Percentiles rank a stretch among this genome's conserved stretches.
phyloP scores from a whole-genome alignment of 148 eudicot species.

The Heliosperma pusillum region DNA sequence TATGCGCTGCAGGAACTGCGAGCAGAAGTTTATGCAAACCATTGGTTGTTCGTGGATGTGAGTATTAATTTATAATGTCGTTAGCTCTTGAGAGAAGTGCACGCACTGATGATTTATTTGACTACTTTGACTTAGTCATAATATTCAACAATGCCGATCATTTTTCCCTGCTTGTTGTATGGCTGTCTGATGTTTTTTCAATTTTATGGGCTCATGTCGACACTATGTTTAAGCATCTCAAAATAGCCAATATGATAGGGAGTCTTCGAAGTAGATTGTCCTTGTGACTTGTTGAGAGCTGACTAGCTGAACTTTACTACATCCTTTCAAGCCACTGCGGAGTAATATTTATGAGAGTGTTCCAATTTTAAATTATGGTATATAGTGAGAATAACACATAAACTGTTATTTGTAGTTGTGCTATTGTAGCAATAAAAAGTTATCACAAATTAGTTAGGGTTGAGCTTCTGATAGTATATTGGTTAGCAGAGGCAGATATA shows the following conservation, averaged over 20 bases:
- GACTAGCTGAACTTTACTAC: too few relatives aligned
- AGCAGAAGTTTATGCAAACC: constrained; percentile 19
- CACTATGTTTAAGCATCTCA: background rate
- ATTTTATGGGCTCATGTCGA: background rate
- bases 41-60: constrained; percentile 19
- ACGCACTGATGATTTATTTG: background rate
- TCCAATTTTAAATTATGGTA: too few relatives aligned
- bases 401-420: too few relatives aligned
- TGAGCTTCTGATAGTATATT: too few relatives aligned
- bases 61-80: constrained; percentile 4
- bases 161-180: too few relatives aligned
- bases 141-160: background rate
- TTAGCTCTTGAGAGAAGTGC: background rate
- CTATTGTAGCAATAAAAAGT: too few relatives aligned
- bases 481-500: background rate
- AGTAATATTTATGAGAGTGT: too few relatives aligned
- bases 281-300: background rate
- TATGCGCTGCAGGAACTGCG: constrained; percentile 16
- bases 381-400: too few relatives aligned
- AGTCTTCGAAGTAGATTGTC: background rate
- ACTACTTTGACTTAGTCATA: background rate
- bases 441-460: too few relatives aligned
- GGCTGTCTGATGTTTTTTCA: background rate
- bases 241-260: background rate
- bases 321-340: too few relatives aligned